Percentiles rank a stretch among this genome's conserved stretches.
These are phyloP conservation scores for Pycnococcus provasolii DNA, from an alignment of 139 green algal genomes.

Conservation along the genomic window DNA sequence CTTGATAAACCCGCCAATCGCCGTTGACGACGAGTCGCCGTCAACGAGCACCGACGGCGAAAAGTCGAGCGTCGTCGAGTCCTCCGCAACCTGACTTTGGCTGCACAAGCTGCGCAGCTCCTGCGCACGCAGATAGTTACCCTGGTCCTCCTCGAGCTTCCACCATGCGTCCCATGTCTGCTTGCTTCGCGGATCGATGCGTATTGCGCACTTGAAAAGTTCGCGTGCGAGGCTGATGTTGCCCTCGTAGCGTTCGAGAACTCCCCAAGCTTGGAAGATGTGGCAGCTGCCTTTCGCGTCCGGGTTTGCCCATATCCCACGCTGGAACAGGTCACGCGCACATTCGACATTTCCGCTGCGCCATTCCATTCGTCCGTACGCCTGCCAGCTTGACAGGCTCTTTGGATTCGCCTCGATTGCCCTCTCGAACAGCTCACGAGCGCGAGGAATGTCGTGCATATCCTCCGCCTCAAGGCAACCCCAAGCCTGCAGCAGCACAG, in stretches of 20 bases:
- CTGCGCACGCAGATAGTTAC: slow-evolving; percentile 54
- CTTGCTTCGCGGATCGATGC: slow-evolving; percentile 40
- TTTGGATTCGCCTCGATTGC: slow-evolving; percentile 20
- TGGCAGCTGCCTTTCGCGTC: not conserved
- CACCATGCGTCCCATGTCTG: slow-evolving; percentile 61
- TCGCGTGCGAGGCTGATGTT: slow-evolving; percentile 63
- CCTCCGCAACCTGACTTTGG: too few relatives aligned
- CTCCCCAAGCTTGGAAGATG: slow-evolving; percentile 64
- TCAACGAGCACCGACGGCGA: too few relatives aligned
- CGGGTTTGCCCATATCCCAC: slow-evolving; percentile 76
- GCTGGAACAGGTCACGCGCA: slow-evolving; percentile 85
- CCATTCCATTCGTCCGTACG: slow-evolving; percentile 63
- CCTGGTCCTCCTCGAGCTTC: slow-evolving; percentile 69
- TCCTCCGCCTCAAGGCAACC: slow-evolving; percentile 12
- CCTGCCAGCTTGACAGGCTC: slow-evolving; percentile 38
- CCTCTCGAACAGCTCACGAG: slow-evolving; percentile 27
- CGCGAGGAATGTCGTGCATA: slow-evolving; percentile 8
- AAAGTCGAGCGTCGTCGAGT: too few relatives aligned
- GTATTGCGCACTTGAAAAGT: slow-evolving; percentile 84
- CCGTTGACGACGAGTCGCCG: too few relatives aligned
- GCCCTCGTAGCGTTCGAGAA: slow-evolving; percentile 60
- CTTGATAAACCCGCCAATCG: too few relatives aligned
- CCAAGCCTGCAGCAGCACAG: slow-evolving; percentile 63
- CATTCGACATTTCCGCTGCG: slow-evolving; percentile 45
- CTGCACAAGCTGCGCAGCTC: slow-evolving; percentile 62